Conservation (phyloP, 2,329 filamentous ascomycete genomes). For the Parafenestella ontariensis region DNA sequence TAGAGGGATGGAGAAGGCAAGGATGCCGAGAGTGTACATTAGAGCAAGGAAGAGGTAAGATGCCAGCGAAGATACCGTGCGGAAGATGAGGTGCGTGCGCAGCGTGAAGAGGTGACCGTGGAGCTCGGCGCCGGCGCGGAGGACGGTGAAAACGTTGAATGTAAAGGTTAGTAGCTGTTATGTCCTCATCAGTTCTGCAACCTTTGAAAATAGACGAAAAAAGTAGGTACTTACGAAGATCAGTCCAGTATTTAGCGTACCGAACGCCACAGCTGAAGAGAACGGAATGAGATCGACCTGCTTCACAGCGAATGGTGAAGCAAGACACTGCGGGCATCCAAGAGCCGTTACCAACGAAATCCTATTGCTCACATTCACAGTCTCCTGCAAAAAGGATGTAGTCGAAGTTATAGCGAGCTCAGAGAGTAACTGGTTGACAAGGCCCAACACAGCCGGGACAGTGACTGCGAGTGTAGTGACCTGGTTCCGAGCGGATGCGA, state of each 20-base stretch:
- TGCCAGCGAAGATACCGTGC: slow-evolving; percentile 3
- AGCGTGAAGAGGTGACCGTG: slow-evolving; percentile 9
- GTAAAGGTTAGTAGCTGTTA: slow-evolving; percentile 11
- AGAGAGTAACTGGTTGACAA: not conserved
- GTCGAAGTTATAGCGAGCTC: not conserved
- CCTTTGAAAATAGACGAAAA: not conserved
- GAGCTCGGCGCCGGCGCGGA: not conserved
- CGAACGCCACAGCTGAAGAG: not conserved
- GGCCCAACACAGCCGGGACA: slow-evolving; percentile 3
- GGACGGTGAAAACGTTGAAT: slow-evolving; percentile 3
- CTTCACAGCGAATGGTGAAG: slow-evolving; percentile 1
- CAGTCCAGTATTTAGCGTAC: slow-evolving; percentile 1
- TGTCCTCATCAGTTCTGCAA: too few species aligned
- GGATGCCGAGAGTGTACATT: slow-evolving; percentile 10
- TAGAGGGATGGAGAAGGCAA: slow-evolving; percentile 9
- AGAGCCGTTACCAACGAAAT: not conserved
- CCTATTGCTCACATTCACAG: not conserved
- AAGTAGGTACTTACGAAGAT: slow-evolving; percentile 4
- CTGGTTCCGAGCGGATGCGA: slow-evolving; percentile 11
- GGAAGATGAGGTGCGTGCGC: slow-evolving; percentile 2
- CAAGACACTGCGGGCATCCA: slow-evolving; percentile 3
- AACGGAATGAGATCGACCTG: slow-evolving; percentile 6
- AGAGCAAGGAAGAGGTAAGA: slow-evolving; percentile 11
- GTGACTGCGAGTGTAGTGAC: slow-evolving; percentile 1
- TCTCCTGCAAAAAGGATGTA: not conserved